Evolutionary conservation across 202 grass and related monocot genomes (phyloP).

Genomic region (Setaria viridis): DNA sequence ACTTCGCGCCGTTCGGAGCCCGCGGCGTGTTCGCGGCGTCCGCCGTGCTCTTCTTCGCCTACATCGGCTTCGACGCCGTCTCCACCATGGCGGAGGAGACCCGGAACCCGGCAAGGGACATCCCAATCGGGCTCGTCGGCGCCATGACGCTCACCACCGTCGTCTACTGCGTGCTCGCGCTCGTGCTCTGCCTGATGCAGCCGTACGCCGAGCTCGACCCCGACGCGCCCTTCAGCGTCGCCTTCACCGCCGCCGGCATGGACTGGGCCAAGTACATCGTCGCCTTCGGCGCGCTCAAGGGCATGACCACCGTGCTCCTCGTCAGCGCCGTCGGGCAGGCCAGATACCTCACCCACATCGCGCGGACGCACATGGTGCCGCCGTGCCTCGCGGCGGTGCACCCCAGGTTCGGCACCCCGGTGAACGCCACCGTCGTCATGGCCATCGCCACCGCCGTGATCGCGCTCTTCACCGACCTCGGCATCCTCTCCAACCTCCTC

Average conservation of each 20-base stretch:
- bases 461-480: slow-evolving; percentile 76
- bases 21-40: slow-evolving; percentile 74
- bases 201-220: slow-evolving; percentile 41
- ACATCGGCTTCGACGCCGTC: slow-evolving; percentile 94
- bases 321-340: slow-evolving; percentile 78
- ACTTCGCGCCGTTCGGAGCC: slow-evolving; percentile 63
- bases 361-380: slow-evolving; percentile 71
- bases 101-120: slow-evolving; percentile 68
- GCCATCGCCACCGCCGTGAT: slow-evolving; percentile 62
- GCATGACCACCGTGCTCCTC: slow-evolving; percentile 87
- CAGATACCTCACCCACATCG: slow-evolving; percentile 83
- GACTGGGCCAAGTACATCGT: slow-evolving; percentile 90
- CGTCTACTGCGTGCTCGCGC: slow-evolving; percentile 62
- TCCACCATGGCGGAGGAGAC: slow-evolving; percentile 96
- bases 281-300: slow-evolving; percentile 87
- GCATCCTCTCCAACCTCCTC: slow-evolving; percentile 71
- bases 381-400: slow-evolving; percentile 64
- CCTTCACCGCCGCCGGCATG: slow-evolving; percentile 65
- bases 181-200: slow-evolving; percentile 85
- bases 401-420: slow-evolving; percentile 55
- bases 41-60: slow-evolving; percentile 91
- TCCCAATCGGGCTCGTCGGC: slow-evolving; percentile 78
- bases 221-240: slow-evolving; percentile 71
- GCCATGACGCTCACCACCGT: slow-evolving; percentile 72
- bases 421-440: slow-evolving; percentile 72